Conservation (phyloP, 164 flowering plant species). For the Kalanchoe fedtschenkoi region DNA sequence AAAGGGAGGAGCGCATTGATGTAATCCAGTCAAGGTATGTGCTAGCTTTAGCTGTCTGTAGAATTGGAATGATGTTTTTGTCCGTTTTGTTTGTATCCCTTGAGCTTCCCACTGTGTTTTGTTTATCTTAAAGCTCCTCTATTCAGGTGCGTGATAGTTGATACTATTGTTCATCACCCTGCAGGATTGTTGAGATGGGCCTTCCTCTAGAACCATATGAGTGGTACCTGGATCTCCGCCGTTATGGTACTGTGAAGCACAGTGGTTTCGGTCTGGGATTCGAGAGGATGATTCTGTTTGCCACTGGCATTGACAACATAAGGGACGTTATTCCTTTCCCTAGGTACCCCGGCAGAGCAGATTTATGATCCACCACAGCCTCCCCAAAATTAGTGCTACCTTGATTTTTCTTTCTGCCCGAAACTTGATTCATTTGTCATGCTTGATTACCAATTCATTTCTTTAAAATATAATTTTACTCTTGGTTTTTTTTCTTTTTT, state of each 20-base stretch:
- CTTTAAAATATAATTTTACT: too few species aligned
- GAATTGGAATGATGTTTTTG: too few species aligned
- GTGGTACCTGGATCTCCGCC: constrained; percentile 93
- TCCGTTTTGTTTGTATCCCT: too few species aligned
- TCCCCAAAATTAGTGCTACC: background rate
- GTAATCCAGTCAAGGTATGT: constrained; percentile 52
- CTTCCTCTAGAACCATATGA: constrained; percentile 85
- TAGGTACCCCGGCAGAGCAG: constrained; percentile 89
- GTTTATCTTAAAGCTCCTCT: background rate
- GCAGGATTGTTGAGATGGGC: constrained; percentile 73
- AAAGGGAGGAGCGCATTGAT: constrained; percentile 85
- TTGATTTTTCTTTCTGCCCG: background rate
- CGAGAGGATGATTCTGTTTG: constrained; percentile 89
- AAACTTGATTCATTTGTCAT: background rate
- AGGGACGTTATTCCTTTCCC: constrained; percentile 97
- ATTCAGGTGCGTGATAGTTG: background rate
- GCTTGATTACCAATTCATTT: too few species aligned
- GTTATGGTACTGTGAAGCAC: constrained; percentile 79
- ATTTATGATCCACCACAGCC: constrained; percentile 31
- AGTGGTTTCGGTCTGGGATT: constrained; percentile 96
- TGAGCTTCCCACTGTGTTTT: too few species aligned
- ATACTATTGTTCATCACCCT: constrained; percentile 8
- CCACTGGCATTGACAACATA: constrained; percentile 89
- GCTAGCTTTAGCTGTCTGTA: too few species aligned
- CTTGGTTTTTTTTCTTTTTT: too few species aligned